Percentiles rank a stretch among this genome's conserved stretches.
Conservation (phyloP, 2,329 filamentous ascomycete species). For the Ophiostoma sp. region DNA sequence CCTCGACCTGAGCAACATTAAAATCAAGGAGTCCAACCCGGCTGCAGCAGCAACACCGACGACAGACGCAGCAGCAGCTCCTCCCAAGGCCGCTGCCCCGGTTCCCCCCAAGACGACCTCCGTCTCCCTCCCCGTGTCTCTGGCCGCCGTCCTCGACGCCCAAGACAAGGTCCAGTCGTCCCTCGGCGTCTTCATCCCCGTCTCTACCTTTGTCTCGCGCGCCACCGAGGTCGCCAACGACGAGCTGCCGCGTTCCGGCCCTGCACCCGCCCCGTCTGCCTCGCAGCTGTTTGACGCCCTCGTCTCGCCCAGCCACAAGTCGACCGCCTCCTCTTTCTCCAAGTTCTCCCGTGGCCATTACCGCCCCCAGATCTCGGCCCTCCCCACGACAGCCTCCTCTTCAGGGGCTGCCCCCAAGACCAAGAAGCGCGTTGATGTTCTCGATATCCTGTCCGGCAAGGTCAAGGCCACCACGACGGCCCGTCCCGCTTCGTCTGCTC, state of each 20-base stretch:
- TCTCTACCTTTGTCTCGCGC: conserved; percentile 83
- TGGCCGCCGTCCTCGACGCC: conserved; percentile 74
- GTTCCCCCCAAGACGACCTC: conserved; percentile 45
- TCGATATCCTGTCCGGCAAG: conserved; percentile 62
- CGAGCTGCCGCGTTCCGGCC: conserved; percentile 66
- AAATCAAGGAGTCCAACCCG: conserved; percentile 54
- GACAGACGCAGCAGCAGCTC: conserved; percentile 41
- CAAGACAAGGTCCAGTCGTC: conserved; percentile 78
- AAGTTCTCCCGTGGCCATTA: conserved; percentile 63
- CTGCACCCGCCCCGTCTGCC: conserved; percentile 64
- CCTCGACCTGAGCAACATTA: conserved; percentile 94
- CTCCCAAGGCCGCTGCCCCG: conserved; percentile 31
- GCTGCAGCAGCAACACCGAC: conserved; percentile 35
- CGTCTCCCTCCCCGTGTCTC: conserved; percentile 73
- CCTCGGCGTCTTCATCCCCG: conserved; percentile 76
- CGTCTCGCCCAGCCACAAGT: conserved; percentile 58
- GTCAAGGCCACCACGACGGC: conserved; percentile 23
- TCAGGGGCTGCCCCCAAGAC: conserved; percentile 28
- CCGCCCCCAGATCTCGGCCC: conserved; percentile 67
- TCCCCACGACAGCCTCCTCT: conserved; percentile 49
- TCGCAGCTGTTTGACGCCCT: conserved; percentile 89
- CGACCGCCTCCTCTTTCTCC: conserved; percentile 41
- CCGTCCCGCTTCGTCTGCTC: conserved; percentile 6
- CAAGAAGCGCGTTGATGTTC: conserved; percentile 60
- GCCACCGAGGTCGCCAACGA: conserved; percentile 88